phyloP scores from a whole-genome alignment of 2,329 filamentous ascomycete species.

The Coniochaeta prunicola region DNA sequence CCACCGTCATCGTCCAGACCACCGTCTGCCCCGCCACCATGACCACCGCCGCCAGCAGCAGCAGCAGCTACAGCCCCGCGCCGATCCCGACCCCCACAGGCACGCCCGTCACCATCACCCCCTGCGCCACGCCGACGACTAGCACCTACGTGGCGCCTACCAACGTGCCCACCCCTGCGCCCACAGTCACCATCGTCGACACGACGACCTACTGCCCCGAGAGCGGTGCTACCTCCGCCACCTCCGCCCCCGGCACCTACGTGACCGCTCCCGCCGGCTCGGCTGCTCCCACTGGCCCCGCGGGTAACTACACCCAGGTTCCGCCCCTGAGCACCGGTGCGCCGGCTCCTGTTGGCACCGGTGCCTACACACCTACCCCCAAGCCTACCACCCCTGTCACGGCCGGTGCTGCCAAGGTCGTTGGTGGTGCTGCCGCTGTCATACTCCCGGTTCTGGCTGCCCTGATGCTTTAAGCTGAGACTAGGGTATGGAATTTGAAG shows the following conservation, averaged over 20 bases:
- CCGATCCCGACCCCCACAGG: conserved; percentile 7
- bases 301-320: neutral
- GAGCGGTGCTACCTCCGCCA: neutral
- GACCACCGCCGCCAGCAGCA: conserved; percentile 4
- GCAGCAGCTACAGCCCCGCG: conserved; percentile 7
- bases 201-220: conserved; percentile 5
- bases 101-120: conserved; percentile 13
- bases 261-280: neutral
- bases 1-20: conserved; percentile 14
- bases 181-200: conserved; percentile 11
- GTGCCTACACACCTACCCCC: neutral
- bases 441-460: neutral
- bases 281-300: neutral
- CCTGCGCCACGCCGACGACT: conserved; percentile 12
- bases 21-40: conserved; percentile 17
- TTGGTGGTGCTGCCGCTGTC: neutral
- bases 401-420: neutral
- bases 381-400: neutral
- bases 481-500: neutral
- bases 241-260: neutral
- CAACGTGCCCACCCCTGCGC: conserved; percentile 8
- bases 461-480: neutral
- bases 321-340: neutral
- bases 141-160: conserved; percentile 14
- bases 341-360: neutral